A percentile compares a stretch with the other conserved stretches of the same genome.
Conservation (phyloP, 257 asterid species). For the Schizonepeta tenuifolia region DNA sequence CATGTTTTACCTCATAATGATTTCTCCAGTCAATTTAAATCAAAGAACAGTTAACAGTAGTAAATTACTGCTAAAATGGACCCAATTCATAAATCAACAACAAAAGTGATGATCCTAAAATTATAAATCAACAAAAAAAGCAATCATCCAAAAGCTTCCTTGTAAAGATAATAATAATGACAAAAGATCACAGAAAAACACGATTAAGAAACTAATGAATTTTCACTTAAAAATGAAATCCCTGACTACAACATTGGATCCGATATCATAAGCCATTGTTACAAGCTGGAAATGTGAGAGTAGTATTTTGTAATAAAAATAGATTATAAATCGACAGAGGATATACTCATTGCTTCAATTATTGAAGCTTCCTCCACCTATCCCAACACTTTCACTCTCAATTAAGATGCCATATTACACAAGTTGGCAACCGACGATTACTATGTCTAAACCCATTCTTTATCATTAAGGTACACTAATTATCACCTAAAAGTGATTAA, state of each 20-base stretch:
- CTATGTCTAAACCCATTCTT: slow-evolving; percentile 36
- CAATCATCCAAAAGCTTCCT: no score
- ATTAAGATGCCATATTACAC: slow-evolving; percentile 34
- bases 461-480: slow-evolving; percentile 36
- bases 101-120: neutral
- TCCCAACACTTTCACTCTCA: slow-evolving; percentile 20
- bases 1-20: neutral
- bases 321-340: slow-evolving; percentile 20
- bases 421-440: slow-evolving; percentile 39
- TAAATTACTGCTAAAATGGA: neutral
- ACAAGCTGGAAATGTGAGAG: slow-evolving; percentile 30
- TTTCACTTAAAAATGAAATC: neutral
- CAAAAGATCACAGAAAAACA: neutral
- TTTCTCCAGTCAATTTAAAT: neutral
- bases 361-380: slow-evolving; percentile 36
- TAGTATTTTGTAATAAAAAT: neutral
- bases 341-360: slow-evolving; percentile 36
- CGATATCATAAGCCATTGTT: slow-evolving; percentile 6
- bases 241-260: slow-evolving; percentile 29
- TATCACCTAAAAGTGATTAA: neutral
- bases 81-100: neutral
- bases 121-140: neutral
- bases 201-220: neutral
- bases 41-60: neutral
- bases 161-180: no score